Evolutionary conservation across 2,329 filamentous ascomycete genomes (phyloP).

Genomic region (Epichloe amarillans): DNA sequence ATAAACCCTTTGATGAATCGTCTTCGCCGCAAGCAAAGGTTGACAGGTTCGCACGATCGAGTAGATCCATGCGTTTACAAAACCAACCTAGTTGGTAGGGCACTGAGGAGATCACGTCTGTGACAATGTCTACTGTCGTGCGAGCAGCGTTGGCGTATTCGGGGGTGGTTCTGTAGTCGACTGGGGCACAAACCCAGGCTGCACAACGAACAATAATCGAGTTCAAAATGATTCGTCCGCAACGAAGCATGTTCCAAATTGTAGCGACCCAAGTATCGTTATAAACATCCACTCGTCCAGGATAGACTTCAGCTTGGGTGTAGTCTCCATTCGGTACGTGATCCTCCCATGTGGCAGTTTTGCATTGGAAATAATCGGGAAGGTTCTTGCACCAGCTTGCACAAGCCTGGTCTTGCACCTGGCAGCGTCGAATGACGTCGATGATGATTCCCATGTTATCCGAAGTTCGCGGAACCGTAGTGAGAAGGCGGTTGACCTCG

Average conservation of each 20-base stretch:
- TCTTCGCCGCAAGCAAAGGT: slow-evolving; percentile 38
- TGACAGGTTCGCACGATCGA: slow-evolving; percentile 26
- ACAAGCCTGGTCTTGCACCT: slow-evolving; percentile 38
- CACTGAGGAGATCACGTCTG: slow-evolving; percentile 47
- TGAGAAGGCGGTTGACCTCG: slow-evolving; percentile 37
- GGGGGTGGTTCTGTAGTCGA: slow-evolving; percentile 49
- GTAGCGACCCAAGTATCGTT: slow-evolving; percentile 44
- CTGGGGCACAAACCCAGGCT: slow-evolving; percentile 45
- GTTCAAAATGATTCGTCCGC: slow-evolving; percentile 39
- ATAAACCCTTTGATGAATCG: slow-evolving; percentile 36
- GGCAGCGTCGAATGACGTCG: slow-evolving; percentile 36
- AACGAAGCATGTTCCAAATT: slow-evolving; percentile 42
- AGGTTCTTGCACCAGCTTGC: slow-evolving; percentile 36
- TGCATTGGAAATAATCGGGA: slow-evolving; percentile 36
- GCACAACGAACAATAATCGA: slow-evolving; percentile 44
- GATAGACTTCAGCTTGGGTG: slow-evolving; percentile 40
- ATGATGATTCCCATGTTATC: slow-evolving; percentile 38
- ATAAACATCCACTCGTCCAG: slow-evolving; percentile 47
- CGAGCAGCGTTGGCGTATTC: slow-evolving; percentile 44
- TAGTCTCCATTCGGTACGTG: slow-evolving; percentile 39
- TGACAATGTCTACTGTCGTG: slow-evolving; percentile 37
- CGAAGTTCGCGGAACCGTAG: slow-evolving; percentile 29
- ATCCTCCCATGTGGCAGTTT: slow-evolving; percentile 44
- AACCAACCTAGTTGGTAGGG: slow-evolving; percentile 50
- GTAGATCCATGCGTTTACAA: slow-evolving; percentile 28